Evolutionary conservation across 108 stramenopile species (phyloP), one percentile per base, ranked within the genome.

Genomic region (Nitzschia sp.): DNA sequence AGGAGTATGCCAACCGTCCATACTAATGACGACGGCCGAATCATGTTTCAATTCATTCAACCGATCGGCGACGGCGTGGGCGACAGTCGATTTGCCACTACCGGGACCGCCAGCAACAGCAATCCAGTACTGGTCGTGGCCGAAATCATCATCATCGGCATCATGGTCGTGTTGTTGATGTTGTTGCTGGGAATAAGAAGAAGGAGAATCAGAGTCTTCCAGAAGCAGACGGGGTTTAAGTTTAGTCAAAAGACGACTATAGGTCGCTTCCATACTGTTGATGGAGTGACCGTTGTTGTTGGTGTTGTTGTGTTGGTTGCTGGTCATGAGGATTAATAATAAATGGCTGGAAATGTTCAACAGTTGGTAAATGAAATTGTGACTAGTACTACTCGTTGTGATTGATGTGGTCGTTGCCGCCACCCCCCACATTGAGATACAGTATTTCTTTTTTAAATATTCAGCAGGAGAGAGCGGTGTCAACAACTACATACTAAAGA

Each of bases 1-100:
- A 11, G 84, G 47, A 46, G 68, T 80, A 57, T 91, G 90, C 71
- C 79, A 91, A 13, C 90, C 90, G 55, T 91, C 90, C 85, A 91
- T 87, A 11, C 87, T 85, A 16, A 91, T 13, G 16, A 73, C 85
- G 0, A 83, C 65, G 25, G 79, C 66, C 27, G 59, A 57, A 13
- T 68, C 76, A 52, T 53, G 59, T 11, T 13, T 33, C 9, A 41
- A 13, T 9, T 6, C 38, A 53, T 83, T 79, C 25, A 82, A 64
- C 4, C 57, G 44, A 27, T 57, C 11, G 2, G 78, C 74, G 11
- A 86, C 85, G 3, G 72, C 75, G 19, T 32, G 47, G 3, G 85
- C 81, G 22, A 83, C 47, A 4, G 90, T 91, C 17, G 70, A 66
- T 36, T 91, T 91, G 2, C 90, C 90, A n/a, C 75, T 64, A 13